These are phyloP conservation scores for Phaeosphaeriaceae sp. DNA, from an alignment of 2,329 filamentous ascomycete species.

Conservation along the genomic window DNA sequence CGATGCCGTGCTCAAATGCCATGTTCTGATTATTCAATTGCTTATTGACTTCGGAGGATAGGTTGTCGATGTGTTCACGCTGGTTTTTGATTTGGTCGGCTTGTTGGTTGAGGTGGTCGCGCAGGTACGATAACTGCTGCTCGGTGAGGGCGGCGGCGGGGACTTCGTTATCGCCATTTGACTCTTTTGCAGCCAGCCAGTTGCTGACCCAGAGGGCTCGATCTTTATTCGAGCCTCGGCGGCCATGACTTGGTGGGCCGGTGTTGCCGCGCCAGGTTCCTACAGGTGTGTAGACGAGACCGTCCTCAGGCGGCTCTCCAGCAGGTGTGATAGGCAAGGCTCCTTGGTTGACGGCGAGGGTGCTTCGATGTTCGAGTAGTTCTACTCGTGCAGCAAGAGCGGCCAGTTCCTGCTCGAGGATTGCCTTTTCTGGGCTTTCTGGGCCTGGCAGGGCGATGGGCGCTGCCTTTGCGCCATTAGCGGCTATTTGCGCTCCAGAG, in stretches of 20 bases:
- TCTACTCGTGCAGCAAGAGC: slow-evolving; percentile 79
- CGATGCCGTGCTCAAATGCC: slow-evolving; percentile 76
- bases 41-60: slow-evolving; percentile 83
- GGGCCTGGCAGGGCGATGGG: slow-evolving; percentile 77
- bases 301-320: slow-evolving; percentile 68
- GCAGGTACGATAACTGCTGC: slow-evolving; percentile 82
- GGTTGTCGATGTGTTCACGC: slow-evolving; percentile 81
- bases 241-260: slow-evolving; percentile 33
- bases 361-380: slow-evolving; percentile 79
- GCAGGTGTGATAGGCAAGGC: slow-evolving; percentile 76
- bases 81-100: slow-evolving; percentile 90
- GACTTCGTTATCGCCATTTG: slow-evolving; percentile 54
- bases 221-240: slow-evolving; percentile 45
- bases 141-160: slow-evolving; percentile 69
- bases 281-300: slow-evolving; percentile 59
- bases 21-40: slow-evolving; percentile 85
- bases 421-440: slow-evolving; percentile 75
- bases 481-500: slow-evolving; percentile 52
- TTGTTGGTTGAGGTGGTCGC: slow-evolving; percentile 91
- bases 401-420: slow-evolving; percentile 81
- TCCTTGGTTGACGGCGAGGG: slow-evolving; percentile 60
- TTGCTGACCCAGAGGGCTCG: slow-evolving; percentile 56
- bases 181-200: slow-evolving; percentile 61
- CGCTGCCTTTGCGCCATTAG: slow-evolving; percentile 58
- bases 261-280: slow-evolving; percentile 40